Percentiles rank a stretch among this genome's conserved stretches.
Evolutionary conservation across 2,329 filamentous ascomycete species (phyloP).

Genomic region (Diaporthe aspalathi): DNA sequence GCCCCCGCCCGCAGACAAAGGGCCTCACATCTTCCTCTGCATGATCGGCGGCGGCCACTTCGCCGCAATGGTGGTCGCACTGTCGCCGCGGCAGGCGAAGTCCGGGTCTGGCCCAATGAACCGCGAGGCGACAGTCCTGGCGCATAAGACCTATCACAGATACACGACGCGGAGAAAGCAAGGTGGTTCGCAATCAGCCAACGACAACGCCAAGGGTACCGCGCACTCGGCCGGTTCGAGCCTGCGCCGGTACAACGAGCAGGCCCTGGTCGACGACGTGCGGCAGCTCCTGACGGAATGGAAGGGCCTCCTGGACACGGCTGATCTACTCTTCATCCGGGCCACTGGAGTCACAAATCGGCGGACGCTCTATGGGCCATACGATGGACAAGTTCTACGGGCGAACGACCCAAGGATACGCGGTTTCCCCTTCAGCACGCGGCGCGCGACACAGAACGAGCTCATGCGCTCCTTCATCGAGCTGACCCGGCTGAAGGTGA

Average conservation of each 20-base stretch:
- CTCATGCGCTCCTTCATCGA: slow-evolving; percentile 96
- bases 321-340: slow-evolving; percentile 87
- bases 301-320: slow-evolving; percentile 85
- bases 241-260: slow-evolving; percentile 92
- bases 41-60: slow-evolving; percentile 99
- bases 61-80: slow-evolving; percentile 92
- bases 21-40: slow-evolving; percentile 92
- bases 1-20: slow-evolving; percentile 68
- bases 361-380: slow-evolving; percentile 88
- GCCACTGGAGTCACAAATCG: slow-evolving; percentile 90
- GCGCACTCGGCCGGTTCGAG: slow-evolving; percentile 94
- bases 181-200: slow-evolving; percentile 93
- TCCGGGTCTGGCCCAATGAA: slow-evolving; percentile 77
- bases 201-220: slow-evolving; percentile 91
- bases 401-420: slow-evolving; percentile 83
- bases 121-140: slow-evolving; percentile 86
- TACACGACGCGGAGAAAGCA: slow-evolving; percentile 98
- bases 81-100: slow-evolving; percentile 83
- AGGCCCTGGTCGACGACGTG: slow-evolving; percentile 89
- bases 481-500: slow-evolving; percentile 88
- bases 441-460: slow-evolving; percentile 91
- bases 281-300: slow-evolving; percentile 83
- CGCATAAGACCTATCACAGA: slow-evolving; percentile 97
- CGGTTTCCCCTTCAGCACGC: slow-evolving; percentile 92
- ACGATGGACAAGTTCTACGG: slow-evolving; percentile 86